Base-by-base conservation (phyloP, 2,329 filamentous ascomycete species). In the Colletotrichum gigasporum region DNA sequence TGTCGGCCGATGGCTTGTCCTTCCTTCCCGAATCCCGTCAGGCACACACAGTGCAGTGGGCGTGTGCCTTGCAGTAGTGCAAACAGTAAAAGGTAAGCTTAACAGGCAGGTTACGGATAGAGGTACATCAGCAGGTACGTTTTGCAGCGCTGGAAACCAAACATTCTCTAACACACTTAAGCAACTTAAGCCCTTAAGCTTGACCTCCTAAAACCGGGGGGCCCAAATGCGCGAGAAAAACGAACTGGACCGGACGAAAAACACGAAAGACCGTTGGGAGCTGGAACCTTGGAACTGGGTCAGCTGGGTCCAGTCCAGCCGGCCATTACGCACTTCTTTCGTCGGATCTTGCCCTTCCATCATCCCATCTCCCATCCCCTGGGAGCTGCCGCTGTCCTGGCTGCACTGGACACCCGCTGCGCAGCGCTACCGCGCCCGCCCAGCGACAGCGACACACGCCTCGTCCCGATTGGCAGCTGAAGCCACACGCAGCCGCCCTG, bases 381-480 rank as follows among this genome's bases (percentile, higher is more conserved):
- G n/a, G n/a, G n/a, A 41, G 37, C 37, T 41, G 20, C 39, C 39
- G 39, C 9, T 47, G 44, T 5, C 26, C 22, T 20, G 7, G 42
- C 50, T 56, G 53, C 53, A 56, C 30, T 45, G 53, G 22, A 47
- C 53, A 56, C 30, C 28, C 32, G 14, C 45, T 11, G 42, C 30
- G 16, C 53, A 45, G 42, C 42, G 41, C 53, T 37, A 45, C 53
- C 32, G 32, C 14, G 14, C 32, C 35, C n/a, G 30, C 30, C 30
- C 10, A 16, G 28, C 47, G 26, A 16, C 20, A 32, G 18, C 24
- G 30, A 34, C 20, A 16, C 14, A 20, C 41, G 41, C 39, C 55
- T 11, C 24, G 26, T 45, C 42, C 47, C 61, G 47, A 64, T 64
- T 64, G 61, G 61, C 55, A 30, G 47, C 47, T 42, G 30, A 39